Evolutionary conservation across 1,284 basidiomycete species (phyloP), one percentile per base, ranked within the genome.

Genomic region (Ustilago loliicola): DNA sequence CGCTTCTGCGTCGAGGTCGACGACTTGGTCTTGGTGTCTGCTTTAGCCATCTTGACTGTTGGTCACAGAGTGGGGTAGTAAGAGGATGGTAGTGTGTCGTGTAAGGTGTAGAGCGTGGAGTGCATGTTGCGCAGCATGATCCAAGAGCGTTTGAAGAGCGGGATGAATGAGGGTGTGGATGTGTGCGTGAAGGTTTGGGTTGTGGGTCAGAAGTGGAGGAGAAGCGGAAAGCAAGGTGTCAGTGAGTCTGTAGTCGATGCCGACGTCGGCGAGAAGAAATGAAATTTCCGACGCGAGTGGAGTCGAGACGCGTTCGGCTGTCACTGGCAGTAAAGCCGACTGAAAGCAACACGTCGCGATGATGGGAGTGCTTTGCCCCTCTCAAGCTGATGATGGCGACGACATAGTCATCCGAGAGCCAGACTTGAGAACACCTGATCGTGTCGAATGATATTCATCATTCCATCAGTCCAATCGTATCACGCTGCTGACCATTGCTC

Each of bases 21-120:
- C 55, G 78, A 79, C 69, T 83, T 82, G 55, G 77, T 74, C 66
- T 82, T 83, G 60, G 83, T 56, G 42, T 82, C 79, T 73, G 71
- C 71, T 42, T 81, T 84, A 32, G 83, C 74, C 83, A 84, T 84
- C 47, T 65, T 81, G 74, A 56, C 66, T 62, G 34, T 57, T 50
- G 38, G 23, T 21, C 3, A 36, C n/a, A 9, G 50, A 30, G 17
- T 4, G 29, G 13, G 48, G 51, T 27, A 42, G 48, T 13, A 27
- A 50, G 9, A 27, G 21, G 15, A 15, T 9, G 15, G 34, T 36
- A n/a, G 34, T 36, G 34, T 36, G 15, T 15, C 15, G 34, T 36
- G 34, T 10, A 36, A 15, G 10, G 34, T 9, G 42, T 21, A 45
- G 19, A n/a, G 42, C 11, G 42, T n/a, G 13, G 23, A 38, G 53